Conservation (phyloP, 2,329 filamentous ascomycete genomes). For the Dactylellina leptospora region DNA sequence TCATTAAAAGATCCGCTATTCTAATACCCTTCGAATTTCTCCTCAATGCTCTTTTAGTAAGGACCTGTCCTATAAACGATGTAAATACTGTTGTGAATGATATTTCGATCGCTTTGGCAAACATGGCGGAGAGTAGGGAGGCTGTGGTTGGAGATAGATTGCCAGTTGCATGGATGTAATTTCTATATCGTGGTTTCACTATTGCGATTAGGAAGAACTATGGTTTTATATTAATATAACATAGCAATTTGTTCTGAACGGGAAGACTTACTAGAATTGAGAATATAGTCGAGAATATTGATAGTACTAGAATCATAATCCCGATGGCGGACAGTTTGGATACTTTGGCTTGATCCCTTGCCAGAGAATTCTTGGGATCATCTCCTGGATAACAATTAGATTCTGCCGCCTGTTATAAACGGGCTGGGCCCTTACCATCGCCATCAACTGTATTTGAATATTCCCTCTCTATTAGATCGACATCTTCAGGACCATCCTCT, state of each 20-base stretch:
- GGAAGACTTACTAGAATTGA: conserved; percentile 22
- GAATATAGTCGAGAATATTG: conserved; percentile 47
- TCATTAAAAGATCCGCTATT: conserved; percentile 79
- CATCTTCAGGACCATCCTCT: conserved; percentile 7
- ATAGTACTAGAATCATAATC: conserved; percentile 39
- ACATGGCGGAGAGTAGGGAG: conserved; percentile 71
- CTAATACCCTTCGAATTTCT: conserved; percentile 72
- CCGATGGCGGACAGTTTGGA: conserved; percentile 24
- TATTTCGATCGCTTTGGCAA: conserved; percentile 80
- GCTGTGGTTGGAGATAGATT: conserved; percentile 64
- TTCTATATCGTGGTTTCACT: conserved; percentile 37
- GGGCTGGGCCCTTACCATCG: conserved; percentile 20
- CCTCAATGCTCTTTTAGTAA: conserved; percentile 74
- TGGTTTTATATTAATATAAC: background rate
- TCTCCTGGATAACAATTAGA: conserved; percentile 12
- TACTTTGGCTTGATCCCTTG: conserved; percentile 13
- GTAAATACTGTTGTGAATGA: conserved; percentile 81
- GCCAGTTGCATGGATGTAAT: conserved; percentile 38
- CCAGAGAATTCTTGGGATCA: conserved; percentile 17
- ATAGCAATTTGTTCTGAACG: background rate
- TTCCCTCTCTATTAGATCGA: conserved; percentile 9
- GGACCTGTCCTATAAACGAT: conserved; percentile 75
- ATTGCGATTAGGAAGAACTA: conserved; percentile 46
- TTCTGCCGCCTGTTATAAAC: background rate
- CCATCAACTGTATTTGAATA: background rate